A percentile compares a stretch with the other conserved stretches of the same genome.
Evolutionary conservation across 352 stramenopile genomes (phyloP).

Genomic region (Phytophthora kernoviae): DNA sequence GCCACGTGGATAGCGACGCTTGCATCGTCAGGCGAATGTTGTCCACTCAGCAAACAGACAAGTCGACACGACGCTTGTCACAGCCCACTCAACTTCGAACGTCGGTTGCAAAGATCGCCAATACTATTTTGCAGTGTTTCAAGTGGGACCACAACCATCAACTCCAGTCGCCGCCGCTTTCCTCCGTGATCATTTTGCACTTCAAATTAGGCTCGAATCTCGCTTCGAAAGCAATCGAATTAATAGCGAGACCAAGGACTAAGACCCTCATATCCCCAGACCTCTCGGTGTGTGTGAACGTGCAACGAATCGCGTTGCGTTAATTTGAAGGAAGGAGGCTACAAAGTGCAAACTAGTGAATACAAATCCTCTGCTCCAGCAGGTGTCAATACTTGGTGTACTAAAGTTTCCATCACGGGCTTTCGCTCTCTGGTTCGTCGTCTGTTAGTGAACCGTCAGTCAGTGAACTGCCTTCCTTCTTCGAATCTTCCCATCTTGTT

Average conservation of each 20-base stretch:
- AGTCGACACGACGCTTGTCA: not conserved
- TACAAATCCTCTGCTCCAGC: constrained; percentile 15
- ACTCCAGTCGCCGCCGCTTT: not conserved
- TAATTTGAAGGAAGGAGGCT: constrained; percentile 24
- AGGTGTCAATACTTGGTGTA: too few species aligned
- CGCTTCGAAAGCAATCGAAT: not conserved
- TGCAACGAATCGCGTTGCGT: constrained; percentile 6
- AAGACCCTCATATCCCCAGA: too few species aligned
- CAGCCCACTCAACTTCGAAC: not conserved
- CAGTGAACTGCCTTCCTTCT: constrained; percentile 21
- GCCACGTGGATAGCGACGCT: constrained; percentile 9
- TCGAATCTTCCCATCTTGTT: constrained; percentile 17
- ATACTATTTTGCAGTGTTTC: constrained; percentile 15
- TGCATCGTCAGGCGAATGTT: constrained; percentile 3
- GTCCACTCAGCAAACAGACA: not conserved
- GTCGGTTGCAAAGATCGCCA: constrained; percentile 7
- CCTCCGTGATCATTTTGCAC: not conserved
- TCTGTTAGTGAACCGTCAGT: constrained; percentile 35
- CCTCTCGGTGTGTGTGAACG: not conserved
- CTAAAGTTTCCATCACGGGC: constrained; percentile 10
- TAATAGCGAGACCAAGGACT: not conserved
- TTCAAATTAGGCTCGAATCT: constrained; percentile 19
- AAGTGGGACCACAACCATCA: not conserved
- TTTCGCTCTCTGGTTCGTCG: constrained; percentile 36
- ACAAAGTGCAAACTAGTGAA: constrained; percentile 23